Evolutionary conservation across 2,329 filamentous ascomycete genomes (phyloP).

Genomic region (Aspergillus fischeri): DNA sequence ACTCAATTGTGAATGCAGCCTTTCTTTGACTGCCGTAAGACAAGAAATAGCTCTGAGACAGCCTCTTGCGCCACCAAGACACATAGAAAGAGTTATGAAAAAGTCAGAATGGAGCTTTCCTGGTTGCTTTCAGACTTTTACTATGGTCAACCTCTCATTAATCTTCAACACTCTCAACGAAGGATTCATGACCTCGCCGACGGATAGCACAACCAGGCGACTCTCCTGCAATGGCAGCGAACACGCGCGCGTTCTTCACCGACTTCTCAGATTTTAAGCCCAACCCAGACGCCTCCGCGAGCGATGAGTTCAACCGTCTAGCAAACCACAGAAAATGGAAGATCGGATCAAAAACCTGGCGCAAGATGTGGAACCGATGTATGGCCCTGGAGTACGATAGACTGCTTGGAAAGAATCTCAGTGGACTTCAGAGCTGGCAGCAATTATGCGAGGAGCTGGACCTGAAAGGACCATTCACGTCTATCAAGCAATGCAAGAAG

Average conservation of each 20-base stretch:
- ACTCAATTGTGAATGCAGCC: not conserved
- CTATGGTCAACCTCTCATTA: not conserved
- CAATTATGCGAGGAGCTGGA: conserved; percentile 22
- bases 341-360: conserved; percentile 16
- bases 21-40: not conserved
- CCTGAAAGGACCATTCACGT: conserved; percentile 9
- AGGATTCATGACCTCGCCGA: not conserved
- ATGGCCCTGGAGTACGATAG: conserved; percentile 18
- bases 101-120: too few species aligned
- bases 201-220: not conserved
- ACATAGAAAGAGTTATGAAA: too few species aligned
- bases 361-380: conserved; percentile 19
- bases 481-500: conserved; percentile 26
- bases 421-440: conserved; percentile 20
- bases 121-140: not conserved
- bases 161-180: not conserved
- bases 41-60: not conserved
- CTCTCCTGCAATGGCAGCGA: not conserved
- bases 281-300: conserved; percentile 10
- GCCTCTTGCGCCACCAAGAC: too few species aligned
- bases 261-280: conserved; percentile 13
- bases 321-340: conserved; percentile 18
- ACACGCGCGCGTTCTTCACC: conserved; percentile 6
- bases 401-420: conserved; percentile 7
- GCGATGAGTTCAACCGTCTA: conserved; percentile 18